Evolutionary conservation across 1,139 yeast genomes (phyloP), one percentile per base, ranked within the genome.

Genomic region (Sugiyamaella pinicola): DNA sequence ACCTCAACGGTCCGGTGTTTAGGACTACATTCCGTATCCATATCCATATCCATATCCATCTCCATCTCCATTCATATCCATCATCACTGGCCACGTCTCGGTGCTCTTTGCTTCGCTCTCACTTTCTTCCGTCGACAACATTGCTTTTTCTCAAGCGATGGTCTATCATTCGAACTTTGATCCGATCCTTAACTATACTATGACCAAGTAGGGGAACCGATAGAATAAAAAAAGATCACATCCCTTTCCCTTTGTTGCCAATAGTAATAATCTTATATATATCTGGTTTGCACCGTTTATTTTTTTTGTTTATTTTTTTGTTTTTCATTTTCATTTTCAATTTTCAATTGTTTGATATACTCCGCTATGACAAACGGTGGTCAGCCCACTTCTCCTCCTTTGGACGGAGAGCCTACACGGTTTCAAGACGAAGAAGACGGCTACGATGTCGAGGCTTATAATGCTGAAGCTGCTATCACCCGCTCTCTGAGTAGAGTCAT

Each of bases 401-500:
- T n/a, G n/a, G n/a, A n/a, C 44, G 34, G 13, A 10, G 44, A 40
- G 12, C 44, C 44, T 24, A 7, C 34, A 9, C 33, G 33, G 15
- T 17, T 28, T 13, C 34, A n/a, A 29, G n/a, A 4, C 21, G 31
- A 38, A 9, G 22, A 24, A 17, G 34, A 9, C 6, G 26, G 13
- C 24, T 26, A 55, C 15, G 62, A 59, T 47, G 54, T 59, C 1
- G 62, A 59, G 42, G 52, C 53, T 18, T 53, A 51, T 33, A 58
- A 58, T 44, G 58, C 53, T 10, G 49, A 45, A 19, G 55, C 53
- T 13, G 58, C 56, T 9, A 41, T 54, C 17, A 55, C 58, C 17
- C 59, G 57, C 34, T 55, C 55, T 24, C 52, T 62, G 10, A 50
- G 56, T n/a, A 47, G 61, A 37, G 64, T 60, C 38, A 53, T 61